Evolutionary conservation across 2,329 filamentous ascomycete species (phyloP).

Genomic region (Cladosporium sphaerospermum): DNA sequence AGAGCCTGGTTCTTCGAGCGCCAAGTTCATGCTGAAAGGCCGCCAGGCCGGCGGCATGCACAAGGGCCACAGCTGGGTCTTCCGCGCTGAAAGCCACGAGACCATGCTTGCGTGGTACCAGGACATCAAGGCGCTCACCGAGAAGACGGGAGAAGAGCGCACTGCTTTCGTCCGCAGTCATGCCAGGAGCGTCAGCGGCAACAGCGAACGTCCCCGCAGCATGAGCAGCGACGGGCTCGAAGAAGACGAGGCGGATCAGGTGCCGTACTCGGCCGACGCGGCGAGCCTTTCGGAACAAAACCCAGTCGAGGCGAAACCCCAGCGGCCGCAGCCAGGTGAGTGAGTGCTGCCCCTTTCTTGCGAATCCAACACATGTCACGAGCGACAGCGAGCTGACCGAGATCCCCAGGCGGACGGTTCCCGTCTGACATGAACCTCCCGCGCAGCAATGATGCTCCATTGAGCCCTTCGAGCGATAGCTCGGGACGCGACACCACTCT

Average conservation of each 20-base stretch:
- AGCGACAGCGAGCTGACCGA: neutral
- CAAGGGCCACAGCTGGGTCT: constrained; percentile 65
- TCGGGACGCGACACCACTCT: constrained; percentile 43
- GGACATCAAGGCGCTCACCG: constrained; percentile 83
- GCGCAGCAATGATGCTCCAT: constrained; percentile 47
- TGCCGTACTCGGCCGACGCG: constrained; percentile 58
- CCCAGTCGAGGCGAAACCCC: constrained; percentile 39
- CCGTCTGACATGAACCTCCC: constrained; percentile 88
- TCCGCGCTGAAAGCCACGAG: constrained; percentile 66
- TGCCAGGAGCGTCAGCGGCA: constrained; percentile 67
- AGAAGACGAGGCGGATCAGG: constrained; percentile 61
- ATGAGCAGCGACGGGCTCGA: constrained; percentile 70
- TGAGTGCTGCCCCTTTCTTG: constrained; percentile 31
- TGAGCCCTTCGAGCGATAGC: constrained; percentile 69
- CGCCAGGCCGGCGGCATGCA: constrained; percentile 91
- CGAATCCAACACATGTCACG: neutral
- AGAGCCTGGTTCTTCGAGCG: constrained; percentile 71
- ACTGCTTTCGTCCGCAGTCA: constrained; percentile 81
- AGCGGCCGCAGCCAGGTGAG: constrained; percentile 79
- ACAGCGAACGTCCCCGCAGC: constrained; percentile 51
- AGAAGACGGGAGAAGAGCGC: constrained; percentile 81
- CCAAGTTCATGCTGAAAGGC: constrained; percentile 97
- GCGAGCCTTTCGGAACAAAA: constrained; percentile 33
- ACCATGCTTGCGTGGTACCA: constrained; percentile 98
- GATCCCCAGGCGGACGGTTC: constrained; percentile 60